Conservation (phyloP, 352 stramenopile genomes). For the Saprolegnia diclina region DNA sequence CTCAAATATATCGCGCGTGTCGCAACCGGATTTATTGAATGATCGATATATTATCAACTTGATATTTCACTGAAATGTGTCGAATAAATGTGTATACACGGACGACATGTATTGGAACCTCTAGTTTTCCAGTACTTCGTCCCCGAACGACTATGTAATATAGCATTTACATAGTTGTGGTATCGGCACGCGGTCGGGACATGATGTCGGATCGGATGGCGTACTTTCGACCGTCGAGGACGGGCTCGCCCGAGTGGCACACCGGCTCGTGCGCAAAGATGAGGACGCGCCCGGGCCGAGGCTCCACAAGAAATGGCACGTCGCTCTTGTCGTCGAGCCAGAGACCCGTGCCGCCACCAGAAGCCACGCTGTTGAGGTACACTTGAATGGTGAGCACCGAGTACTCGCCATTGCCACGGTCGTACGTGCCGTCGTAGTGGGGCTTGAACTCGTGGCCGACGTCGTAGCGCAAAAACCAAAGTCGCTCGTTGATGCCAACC, state of each 20-base stretch:
- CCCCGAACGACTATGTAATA: too few species aligned
- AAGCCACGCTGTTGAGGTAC: not conserved
- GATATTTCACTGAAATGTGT: too few species aligned
- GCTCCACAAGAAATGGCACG: not conserved
- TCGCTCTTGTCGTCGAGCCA: not conserved
- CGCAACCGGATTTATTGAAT: too few species aligned
- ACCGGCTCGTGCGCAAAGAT: not conserved
- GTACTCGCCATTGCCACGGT: not conserved
- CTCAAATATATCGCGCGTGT: too few species aligned
- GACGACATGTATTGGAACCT: too few species aligned
- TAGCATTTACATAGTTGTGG: too few species aligned
- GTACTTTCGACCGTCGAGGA: not conserved
- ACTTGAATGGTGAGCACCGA: constrained; percentile 8
- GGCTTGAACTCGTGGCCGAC: constrained; percentile 15
- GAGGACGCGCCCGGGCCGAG: not conserved
- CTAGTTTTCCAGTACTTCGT: too few species aligned
- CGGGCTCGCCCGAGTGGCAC: not conserved
- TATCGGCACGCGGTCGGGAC: not conserved
- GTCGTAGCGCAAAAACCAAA: constrained; percentile 10
- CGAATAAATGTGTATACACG: too few species aligned
- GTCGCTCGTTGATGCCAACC: constrained; percentile 1
- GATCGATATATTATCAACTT: too few species aligned
- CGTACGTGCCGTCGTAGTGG: constrained; percentile 5
- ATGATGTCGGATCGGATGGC: constrained; percentile 19
- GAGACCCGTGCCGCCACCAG: constrained; percentile 1